A percentile compares a stretch with the other conserved stretches of the same genome.
Evolutionary conservation across 108 stramenopile species (phyloP).

Genomic region (Cyclostephanos tholiformis): DNA sequence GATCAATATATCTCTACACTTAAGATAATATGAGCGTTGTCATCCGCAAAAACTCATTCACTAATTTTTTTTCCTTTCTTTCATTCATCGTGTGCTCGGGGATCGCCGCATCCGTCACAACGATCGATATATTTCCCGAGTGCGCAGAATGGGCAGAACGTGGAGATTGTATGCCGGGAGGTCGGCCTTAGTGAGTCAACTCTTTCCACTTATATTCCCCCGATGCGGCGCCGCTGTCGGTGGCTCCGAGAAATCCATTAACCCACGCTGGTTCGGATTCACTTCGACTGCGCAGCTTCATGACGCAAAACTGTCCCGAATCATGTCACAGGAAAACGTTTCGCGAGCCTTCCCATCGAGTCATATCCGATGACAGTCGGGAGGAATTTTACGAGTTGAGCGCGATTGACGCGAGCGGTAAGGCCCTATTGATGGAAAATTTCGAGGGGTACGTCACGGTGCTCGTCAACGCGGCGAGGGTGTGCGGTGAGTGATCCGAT

Average conservation of each 20-base stretch:
- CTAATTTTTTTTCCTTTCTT: not conserved
- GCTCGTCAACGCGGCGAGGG: conserved; percentile 41
- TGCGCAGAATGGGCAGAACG: conserved; percentile 42
- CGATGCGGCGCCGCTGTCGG: not conserved
- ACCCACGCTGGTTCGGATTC: not conserved
- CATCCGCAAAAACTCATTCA: not conserved
- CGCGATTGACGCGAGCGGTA: conserved; percentile 39
- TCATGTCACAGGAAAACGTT: conserved; percentile 34
- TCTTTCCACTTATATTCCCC: not conserved
- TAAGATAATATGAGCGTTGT: no score
- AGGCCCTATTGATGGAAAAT: conserved; percentile 26
- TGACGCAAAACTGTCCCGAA: conserved; percentile 44
- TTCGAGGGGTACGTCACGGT: conserved; percentile 54
- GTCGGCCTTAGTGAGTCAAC: conserved; percentile 45
- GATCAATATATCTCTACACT: no score
- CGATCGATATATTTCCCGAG: conserved; percentile 33
- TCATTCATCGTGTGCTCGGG: not conserved
- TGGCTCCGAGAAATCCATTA: not conserved
- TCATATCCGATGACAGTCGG: conserved; percentile 16
- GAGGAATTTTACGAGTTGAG: conserved; percentile 45
- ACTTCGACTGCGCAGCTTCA: conserved; percentile 30
- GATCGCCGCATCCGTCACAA: not conserved
- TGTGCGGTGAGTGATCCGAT: conserved; percentile 48
- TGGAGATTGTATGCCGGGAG: conserved; percentile 37
- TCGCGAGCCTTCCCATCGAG: conserved; percentile 27